phyloP scores from a whole-genome alignment of 2,329 filamentous ascomycete species.

The Cercospora citrullina region DNA sequence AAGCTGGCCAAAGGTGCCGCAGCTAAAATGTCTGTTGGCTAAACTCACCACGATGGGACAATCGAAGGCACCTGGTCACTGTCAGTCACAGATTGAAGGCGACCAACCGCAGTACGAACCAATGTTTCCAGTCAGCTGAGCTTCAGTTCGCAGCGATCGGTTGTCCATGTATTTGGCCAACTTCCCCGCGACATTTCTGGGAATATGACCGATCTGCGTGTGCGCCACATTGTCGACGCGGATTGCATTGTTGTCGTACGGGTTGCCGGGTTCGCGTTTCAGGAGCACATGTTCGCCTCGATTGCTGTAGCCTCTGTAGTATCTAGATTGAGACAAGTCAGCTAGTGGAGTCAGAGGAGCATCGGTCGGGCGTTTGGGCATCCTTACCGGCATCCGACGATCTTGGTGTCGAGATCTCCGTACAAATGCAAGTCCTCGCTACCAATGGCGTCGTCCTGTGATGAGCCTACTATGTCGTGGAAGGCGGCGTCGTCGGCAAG shows the following conservation, averaged over 20 bases:
- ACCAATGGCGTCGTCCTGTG: constrained; percentile 35
- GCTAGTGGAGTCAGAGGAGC: neutral
- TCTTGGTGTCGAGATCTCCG: constrained; percentile 52
- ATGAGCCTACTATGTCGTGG: constrained; percentile 35
- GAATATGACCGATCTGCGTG: constrained; percentile 76
- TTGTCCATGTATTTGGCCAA: constrained; percentile 70
- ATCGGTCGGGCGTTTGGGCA: too few relatives aligned
- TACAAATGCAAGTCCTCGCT: constrained; percentile 33
- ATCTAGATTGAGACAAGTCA: neutral
- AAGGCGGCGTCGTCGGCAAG: constrained; percentile 33
- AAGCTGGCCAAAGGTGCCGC: neutral
- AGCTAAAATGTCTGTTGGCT: neutral
- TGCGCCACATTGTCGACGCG: constrained; percentile 74
- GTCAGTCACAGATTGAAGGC: neutral
- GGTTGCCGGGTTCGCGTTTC: constrained; percentile 66
- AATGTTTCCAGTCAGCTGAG: constrained; percentile 66
- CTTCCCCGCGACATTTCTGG: constrained; percentile 65
- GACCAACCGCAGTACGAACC: constrained; percentile 35
- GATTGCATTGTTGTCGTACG: constrained; percentile 70
- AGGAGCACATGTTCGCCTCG: constrained; percentile 64
- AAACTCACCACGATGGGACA: constrained; percentile 64
- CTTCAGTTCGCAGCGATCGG: constrained; percentile 64
- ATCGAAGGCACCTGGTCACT: constrained; percentile 53
- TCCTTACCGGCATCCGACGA: constrained; percentile 53
- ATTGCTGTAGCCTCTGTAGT: constrained; percentile 47